A percentile compares a stretch with the other conserved stretches of the same genome.
phyloP scores from a whole-genome alignment of 176 grass and related monocot species.

The Cymbopogon citratus region DNA sequence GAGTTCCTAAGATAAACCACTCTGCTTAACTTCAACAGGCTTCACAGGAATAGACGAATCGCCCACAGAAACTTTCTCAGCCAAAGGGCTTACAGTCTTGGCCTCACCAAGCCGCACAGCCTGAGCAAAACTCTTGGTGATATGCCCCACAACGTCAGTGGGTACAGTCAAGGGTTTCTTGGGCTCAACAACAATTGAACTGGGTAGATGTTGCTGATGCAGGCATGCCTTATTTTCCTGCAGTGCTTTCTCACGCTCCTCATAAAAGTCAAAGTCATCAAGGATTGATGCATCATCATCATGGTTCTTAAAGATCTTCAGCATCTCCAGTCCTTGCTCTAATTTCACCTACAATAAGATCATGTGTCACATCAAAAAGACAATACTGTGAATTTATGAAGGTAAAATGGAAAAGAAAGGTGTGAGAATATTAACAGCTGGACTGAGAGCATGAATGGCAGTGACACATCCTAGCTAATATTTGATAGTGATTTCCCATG shows the following conservation, averaged over 20 bases:
- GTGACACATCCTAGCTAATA: background rate
- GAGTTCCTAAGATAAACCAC: conserved; percentile 8
- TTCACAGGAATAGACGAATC: conserved; percentile 24
- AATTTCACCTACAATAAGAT: conserved; percentile 48
- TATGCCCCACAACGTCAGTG: conserved; percentile 36
- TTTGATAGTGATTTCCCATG: background rate
- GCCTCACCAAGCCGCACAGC: conserved; percentile 48
- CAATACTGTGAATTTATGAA: background rate
- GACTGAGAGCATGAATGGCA: background rate
- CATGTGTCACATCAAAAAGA: background rate
- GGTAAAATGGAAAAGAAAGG: background rate
- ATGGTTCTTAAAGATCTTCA: conserved; percentile 60
- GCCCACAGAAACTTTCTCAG: conserved; percentile 16
- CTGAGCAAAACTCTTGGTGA: conserved; percentile 58
- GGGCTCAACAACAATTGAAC: conserved; percentile 31
- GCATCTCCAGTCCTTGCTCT: conserved; percentile 69
- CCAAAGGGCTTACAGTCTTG: conserved; percentile 15
- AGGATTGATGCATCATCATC: conserved; percentile 56
- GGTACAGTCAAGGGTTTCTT: conserved; percentile 36
- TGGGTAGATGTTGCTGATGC: conserved; percentile 39
- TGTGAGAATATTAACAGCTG: background rate
- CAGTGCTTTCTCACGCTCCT: conserved; percentile 64
- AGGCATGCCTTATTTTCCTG: conserved; percentile 55
- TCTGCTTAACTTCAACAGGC: conserved; percentile 22
- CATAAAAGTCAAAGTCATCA: conserved; percentile 70